phyloP scores from a whole-genome alignment of 1,139 yeast species.

The Hansenula sp. region DNA sequence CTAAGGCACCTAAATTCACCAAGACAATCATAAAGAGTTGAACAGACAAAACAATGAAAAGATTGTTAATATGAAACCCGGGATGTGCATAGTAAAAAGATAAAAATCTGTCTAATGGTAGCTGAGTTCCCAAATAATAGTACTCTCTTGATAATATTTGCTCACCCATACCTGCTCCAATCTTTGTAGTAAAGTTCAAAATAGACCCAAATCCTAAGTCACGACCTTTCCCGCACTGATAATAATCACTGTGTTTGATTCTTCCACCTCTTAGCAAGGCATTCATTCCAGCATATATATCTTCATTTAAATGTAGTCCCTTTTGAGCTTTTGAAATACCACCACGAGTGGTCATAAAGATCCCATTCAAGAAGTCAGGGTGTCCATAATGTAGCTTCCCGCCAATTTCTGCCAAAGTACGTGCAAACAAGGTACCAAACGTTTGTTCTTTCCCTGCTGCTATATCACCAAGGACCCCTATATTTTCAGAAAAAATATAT shows the following conservation, averaged over 20 bases:
- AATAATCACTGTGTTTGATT: conserved; percentile 83
- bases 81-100: conserved; percentile 91
- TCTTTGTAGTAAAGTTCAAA: conserved; percentile 78
- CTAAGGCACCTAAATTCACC: conserved; percentile 64
- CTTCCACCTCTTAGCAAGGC: conserved; percentile 80
- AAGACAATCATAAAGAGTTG: conserved; percentile 67
- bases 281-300: conserved; percentile 88
- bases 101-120: conserved; percentile 76
- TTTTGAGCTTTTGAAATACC: conserved; percentile 88
- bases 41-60: conserved; percentile 72
- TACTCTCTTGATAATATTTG: conserved; percentile 83
- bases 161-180: conserved; percentile 96
- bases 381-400: conserved; percentile 91
- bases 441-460: conserved; percentile 96
- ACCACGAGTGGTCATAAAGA: conserved; percentile 87
- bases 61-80: conserved; percentile 82
- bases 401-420: conserved; percentile 82
- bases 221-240: conserved; percentile 89
- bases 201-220: conserved; percentile 87
- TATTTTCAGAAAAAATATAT: conserved; percentile 80
- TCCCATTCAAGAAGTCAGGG: conserved; percentile 82
- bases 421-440: conserved; percentile 83
- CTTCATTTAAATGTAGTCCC: conserved; percentile 84
- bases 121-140: conserved; percentile 72
- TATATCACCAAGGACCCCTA: conserved; percentile 84